phyloP scores from a whole-genome alignment of 768 basidiomycete species.

The Pisolithus orientalis region DNA sequence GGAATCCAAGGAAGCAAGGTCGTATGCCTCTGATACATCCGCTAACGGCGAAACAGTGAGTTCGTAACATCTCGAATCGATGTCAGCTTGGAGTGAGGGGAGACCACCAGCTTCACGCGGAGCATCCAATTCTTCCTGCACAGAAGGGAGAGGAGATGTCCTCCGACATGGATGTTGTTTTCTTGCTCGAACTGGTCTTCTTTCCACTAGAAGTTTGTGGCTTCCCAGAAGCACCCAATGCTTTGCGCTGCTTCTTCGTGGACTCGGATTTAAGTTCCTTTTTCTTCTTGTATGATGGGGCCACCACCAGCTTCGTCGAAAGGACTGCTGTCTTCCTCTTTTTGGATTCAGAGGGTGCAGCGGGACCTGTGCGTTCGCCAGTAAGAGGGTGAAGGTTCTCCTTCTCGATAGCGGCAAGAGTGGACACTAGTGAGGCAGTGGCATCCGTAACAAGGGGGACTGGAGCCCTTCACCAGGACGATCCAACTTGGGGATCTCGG shows the following conservation, averaged over 20 bases:
- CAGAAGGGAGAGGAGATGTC: slow-evolving; percentile 54
- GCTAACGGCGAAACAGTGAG: slow-evolving; percentile 73
- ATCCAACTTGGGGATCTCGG: slow-evolving; percentile 29
- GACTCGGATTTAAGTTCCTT: slow-evolving; percentile 39
- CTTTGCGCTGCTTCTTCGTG: slow-evolving; percentile 55
- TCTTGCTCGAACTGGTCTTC: slow-evolving; percentile 33
- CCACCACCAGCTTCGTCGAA: slow-evolving; percentile 42
- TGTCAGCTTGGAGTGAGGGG: slow-evolving; percentile 42
- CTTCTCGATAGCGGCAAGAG: slow-evolving; percentile 51
- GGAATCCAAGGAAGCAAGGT: slow-evolving; percentile 31
- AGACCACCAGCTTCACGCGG: slow-evolving; percentile 23
- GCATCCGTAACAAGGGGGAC: slow-evolving; percentile 16
- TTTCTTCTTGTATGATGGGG: slow-evolving; percentile 35
- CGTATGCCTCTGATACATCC: slow-evolving; percentile 69
- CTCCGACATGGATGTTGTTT: slow-evolving; percentile 34
- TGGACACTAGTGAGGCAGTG: slow-evolving; percentile 29
- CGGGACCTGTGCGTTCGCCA: slow-evolving; percentile 48
- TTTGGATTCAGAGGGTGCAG: slow-evolving; percentile 36
- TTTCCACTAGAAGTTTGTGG: slow-evolving; percentile 27
- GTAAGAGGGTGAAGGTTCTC: slow-evolving; percentile 76
- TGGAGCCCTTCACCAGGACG: slow-evolving; percentile 12
- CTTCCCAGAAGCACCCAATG: slow-evolving; percentile 23
- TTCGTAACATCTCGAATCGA: slow-evolving; percentile 75
- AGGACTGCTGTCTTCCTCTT: slow-evolving; percentile 62
- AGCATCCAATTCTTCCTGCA: slow-evolving; percentile 45